Evolutionary conservation across 177 flowering plant genomes (phyloP), one percentile per base, ranked within the genome.

Genomic region (Telopea speciosissima): DNA sequence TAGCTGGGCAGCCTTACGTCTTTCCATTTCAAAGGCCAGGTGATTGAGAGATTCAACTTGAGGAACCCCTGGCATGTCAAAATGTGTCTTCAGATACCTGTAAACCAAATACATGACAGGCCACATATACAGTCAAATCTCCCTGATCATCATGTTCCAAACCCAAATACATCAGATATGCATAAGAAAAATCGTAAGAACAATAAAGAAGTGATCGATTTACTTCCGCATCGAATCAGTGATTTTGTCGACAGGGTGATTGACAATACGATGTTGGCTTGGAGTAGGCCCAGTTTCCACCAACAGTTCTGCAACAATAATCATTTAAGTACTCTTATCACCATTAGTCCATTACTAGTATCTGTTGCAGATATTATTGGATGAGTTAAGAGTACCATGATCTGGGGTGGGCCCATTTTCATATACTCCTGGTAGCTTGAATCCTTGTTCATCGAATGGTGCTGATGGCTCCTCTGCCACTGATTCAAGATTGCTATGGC

Each of bases 251-350:
- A 80, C 42, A 45, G 86, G 80, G 19, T 76, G 85, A 75, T 73
- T 69, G 33, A 28, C 49, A 23, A 66, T 26, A 23, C 78, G 85
- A 56, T 63, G 62, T 52, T 82, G 96, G 62, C 93, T 89, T 75
- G 84, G 97, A 40, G 99, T 89, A 17, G 89, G 92, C 56, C 81
- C 92, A 54, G 98, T 92, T 81, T 94, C 98, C 72, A 82, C 83
- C 75, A 90, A 63, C 28, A 82, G 73, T 24, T 90, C 93, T 90
- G 89, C 64, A 68, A 76, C 25, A 67, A 65, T 33, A 65, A 66
- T 33, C 17, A 11, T 23, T n/a, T 23, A 28, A 11, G 11, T 58
- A 52, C 12, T 1, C 24, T 26, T 49, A 14, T 28, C 40, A 40
- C 42, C 24, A 56, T n/a, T n/a, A n/a, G n/a, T n/a, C n/a, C n/a